Evolutionary conservation across 352 stramenopile genomes (phyloP), one percentile per base, ranked within the genome.

Genomic region (Phytophthora nicotianae): DNA sequence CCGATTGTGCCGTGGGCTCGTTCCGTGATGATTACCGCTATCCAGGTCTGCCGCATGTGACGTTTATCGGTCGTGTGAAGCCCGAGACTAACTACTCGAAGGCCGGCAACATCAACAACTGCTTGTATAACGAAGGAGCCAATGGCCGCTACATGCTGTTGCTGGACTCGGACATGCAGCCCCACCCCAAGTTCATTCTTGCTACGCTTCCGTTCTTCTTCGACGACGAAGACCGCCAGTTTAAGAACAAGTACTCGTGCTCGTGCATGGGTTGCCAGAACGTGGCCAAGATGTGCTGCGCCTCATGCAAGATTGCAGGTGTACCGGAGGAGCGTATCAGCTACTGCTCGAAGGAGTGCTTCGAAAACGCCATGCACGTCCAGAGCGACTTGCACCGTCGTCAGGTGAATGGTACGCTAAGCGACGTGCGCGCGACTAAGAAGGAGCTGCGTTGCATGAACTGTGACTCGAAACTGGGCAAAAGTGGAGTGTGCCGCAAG

Each of bases 51-150:
- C 86, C 86, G 0, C 79, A 95, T 23, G 86, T 95, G 43, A 93
- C 83, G 0, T 95, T 77, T 37, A 56, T 93, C 4, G 86, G 86
- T 3, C 86, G 86, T 62, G 82, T 95, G 21, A 95, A 95, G 71
- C 79, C 86, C 0, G 53, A 75, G 40, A 68, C 53, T 17, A 82
- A 96, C 71, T 90, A 90, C 76, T 90, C 80, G 0, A 95, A 96
- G 70, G 88, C 88, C 6, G 88, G 88, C 7, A 96, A 96, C 78
- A 91, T 96, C 63, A 96, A 96, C 77, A 96, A 96, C 63, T 84
- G 72, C 27, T 63, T 95, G 66, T 94, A 94, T 73, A 95, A 96
- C 60, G 88, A 96, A 69, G 87, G 87, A 5, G 72, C 84, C 3
- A 91, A 79, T 60, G 88, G 85, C 0, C 82, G 84, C 10, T 95